phyloP scores from a whole-genome alignment of 2,329 filamentous ascomycete species.

The Sporothrix euskadiensis region DNA sequence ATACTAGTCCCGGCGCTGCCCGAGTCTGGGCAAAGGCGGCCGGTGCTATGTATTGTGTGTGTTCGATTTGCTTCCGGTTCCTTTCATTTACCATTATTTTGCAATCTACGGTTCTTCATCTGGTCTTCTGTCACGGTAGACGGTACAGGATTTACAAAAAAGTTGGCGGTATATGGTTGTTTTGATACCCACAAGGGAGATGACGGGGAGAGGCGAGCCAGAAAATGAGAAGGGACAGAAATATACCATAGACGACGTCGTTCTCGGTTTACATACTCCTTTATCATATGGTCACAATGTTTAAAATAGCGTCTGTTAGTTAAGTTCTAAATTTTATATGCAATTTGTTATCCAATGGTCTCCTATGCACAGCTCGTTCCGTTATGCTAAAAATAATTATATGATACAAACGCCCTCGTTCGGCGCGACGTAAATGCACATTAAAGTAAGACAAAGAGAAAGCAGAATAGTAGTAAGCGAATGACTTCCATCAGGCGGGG shows the following conservation, averaged over 20 bases:
- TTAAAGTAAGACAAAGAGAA: constrained; percentile 12
- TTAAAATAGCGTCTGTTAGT: neutral
- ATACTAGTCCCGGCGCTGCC: constrained; percentile 54
- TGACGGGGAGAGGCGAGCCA: neutral
- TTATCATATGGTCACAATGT: neutral
- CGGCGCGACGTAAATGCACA: constrained; percentile 12
- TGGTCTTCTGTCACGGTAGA: neutral
- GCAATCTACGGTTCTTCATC: neutral
- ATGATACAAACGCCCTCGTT: constrained; percentile 9
- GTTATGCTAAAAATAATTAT: constrained; percentile 19
- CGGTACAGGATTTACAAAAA: neutral
- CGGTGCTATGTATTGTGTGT: neutral
- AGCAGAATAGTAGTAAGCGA: neutral
- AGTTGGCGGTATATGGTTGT: constrained; percentile 13
- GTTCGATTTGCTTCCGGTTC: neutral
- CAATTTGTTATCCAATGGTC: neutral
- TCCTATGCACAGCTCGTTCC: constrained; percentile 6
- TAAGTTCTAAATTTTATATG: neutral
- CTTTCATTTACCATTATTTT: neutral
- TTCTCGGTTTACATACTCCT: neutral
- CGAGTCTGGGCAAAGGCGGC: constrained; percentile 44
- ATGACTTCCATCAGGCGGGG: neutral
- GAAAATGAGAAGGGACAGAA: neutral
- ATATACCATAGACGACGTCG: neutral
- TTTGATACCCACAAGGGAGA: constrained; percentile 27